Evolutionary conservation across 1,284 basidiomycete genomes (phyloP).

Genomic region (Tilletia walkeri): DNA sequence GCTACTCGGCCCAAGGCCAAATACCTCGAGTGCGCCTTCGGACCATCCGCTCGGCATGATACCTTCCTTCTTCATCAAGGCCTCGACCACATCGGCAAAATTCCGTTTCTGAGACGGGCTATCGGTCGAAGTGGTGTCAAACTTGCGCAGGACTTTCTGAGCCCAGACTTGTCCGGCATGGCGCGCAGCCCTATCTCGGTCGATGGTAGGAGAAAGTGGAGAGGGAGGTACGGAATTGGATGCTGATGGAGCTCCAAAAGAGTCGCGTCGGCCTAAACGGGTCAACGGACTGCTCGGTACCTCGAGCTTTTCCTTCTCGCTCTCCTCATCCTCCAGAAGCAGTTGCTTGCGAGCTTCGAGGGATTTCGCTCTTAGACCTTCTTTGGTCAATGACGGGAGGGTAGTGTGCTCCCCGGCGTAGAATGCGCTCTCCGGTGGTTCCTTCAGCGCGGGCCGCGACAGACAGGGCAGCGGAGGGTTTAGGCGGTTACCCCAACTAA

Average conservation of each 20-base stretch:
- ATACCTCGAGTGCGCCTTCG: slow-evolving; percentile 48
- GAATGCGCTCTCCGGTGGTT: slow-evolving; percentile 36
- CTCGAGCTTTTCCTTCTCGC: slow-evolving; percentile 33
- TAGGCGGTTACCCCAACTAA: slow-evolving; percentile 66
- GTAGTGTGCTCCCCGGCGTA: slow-evolving; percentile 31
- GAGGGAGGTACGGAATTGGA: background rate
- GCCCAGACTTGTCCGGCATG: slow-evolving; percentile 47
- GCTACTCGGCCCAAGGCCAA: slow-evolving; percentile 44
- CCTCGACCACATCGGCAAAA: slow-evolving; percentile 47
- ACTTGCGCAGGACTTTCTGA: slow-evolving; percentile 43
- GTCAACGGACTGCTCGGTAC: slow-evolving; percentile 9
- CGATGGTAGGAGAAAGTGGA: slow-evolving; percentile 8
- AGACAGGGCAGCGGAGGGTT: slow-evolving; percentile 64
- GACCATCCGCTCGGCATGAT: slow-evolving; percentile 45
- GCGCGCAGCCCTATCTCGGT: slow-evolving; percentile 41
- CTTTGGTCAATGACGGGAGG: slow-evolving; percentile 33
- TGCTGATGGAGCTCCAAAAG: background rate
- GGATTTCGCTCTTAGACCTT: slow-evolving; percentile 35
- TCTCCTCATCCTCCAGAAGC: slow-evolving; percentile 44
- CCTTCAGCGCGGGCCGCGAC: slow-evolving; percentile 49
- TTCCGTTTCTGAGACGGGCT: slow-evolving; percentile 26
- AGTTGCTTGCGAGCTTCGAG: slow-evolving; percentile 35
- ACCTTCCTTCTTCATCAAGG: slow-evolving; percentile 49
- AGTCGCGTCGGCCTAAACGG: slow-evolving; percentile 14
- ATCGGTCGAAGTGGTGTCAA: slow-evolving; percentile 27